phyloP scores from a whole-genome alignment of 495 filamentous ascomycete genomes.

The Xylaria longipes region DNA sequence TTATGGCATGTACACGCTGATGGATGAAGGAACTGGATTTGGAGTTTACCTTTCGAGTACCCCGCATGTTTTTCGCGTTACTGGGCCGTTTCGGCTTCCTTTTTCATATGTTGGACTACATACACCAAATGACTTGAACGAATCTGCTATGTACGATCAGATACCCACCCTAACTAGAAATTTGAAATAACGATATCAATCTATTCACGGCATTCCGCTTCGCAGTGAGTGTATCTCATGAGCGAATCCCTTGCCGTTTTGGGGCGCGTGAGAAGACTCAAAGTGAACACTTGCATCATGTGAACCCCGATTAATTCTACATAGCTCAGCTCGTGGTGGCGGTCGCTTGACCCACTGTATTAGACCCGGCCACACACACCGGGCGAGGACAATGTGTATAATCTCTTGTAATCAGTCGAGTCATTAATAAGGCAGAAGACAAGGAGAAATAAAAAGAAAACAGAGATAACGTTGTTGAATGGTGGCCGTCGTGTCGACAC shows the following conservation, averaged over 20 bases:
- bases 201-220: background rate
- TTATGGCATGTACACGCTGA: background rate
- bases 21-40: background rate
- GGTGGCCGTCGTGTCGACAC: background rate
- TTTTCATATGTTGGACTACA: background rate
- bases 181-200: background rate
- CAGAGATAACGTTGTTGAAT: background rate
- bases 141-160: background rate
- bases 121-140: slow-evolving; percentile 11
- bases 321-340: slow-evolving; percentile 16
- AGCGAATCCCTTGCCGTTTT: slow-evolving; percentile 12
- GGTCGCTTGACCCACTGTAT: slow-evolving; percentile 20
- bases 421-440: background rate
- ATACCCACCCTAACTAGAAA: background rate
- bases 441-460: background rate
- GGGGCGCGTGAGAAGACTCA: slow-evolving; percentile 13
- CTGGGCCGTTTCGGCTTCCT: background rate
- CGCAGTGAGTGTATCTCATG: slow-evolving; percentile 5
- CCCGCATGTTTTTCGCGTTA: slow-evolving; percentile 10
- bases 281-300: slow-evolving; percentile 18
- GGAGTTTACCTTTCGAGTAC: slow-evolving; percentile 2
- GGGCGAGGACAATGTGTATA: slow-evolving; percentile 2
- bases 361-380: background rate
- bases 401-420: background rate
- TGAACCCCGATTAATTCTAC: slow-evolving; percentile 5